Base-by-base conservation (phyloP, 1,284 basidiomycete genomes). In the Moniliophthora roreri region DNA sequence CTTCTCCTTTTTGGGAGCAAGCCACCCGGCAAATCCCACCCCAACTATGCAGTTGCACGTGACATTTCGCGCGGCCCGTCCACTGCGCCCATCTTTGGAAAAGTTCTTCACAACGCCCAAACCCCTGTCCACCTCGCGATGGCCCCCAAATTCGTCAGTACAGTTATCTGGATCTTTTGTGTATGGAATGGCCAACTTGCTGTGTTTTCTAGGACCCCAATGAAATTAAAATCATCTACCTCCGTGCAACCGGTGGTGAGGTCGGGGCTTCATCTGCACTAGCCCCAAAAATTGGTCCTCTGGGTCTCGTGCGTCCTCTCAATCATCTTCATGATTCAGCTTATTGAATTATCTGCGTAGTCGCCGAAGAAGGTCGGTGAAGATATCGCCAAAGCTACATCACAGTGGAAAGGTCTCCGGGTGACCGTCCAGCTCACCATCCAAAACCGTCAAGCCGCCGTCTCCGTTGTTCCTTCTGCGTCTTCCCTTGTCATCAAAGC, bases 351-450 rank as follows among this genome's bases (percentile, higher is more conserved):
- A 1, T 51, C 52, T 24, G 46, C 63, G 16, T 46, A 98, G 95
- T 98, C 97, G 56, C 96, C 97, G 70, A 99, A 99, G 85, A 99
- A 99, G 84, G 95, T 99, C 78, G 97, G 97, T 80, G 97, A 99
- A 92, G 97, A 99, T 80, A 99, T 99, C 71, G 97, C 97, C 69
- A 99, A 99, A 79, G 96, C 97, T 58, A 98, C 97, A 59, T 86
- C 89, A 57, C 90, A 90, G 74, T 99, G 97, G 97, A 99, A 99
- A 80, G 97, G 97, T 81, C 94, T 99, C 69, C 93, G 95, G 58
- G 97, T 99, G 59, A 99, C 97, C 63, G 94, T 98, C 63, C 95
- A 99, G 76, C 87, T 99, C 59, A 99, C 96, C 56, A 98, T 99
- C 73, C 97, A 99, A 85, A 99, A 99, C 80, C 95, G 96, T 80